Evolutionary conservation across 345 rosid species (phyloP).

Genomic region (Acer campestre): DNA sequence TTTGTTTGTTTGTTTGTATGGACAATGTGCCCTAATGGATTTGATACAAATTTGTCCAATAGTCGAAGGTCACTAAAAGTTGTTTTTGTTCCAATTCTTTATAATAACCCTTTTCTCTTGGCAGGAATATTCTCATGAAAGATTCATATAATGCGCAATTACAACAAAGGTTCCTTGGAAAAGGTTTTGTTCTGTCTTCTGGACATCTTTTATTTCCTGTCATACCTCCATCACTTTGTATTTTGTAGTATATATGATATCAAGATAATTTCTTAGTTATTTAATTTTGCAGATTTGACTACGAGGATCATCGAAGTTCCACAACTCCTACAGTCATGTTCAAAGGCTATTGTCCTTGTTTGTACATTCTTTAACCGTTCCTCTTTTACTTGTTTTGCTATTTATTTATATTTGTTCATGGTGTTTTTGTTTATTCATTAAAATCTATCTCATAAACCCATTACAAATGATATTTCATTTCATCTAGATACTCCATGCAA

Average conservation of each 20-base stretch:
- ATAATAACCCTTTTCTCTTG: conserved; percentile 4
- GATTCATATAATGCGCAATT: conserved; percentile 53
- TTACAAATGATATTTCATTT: no score
- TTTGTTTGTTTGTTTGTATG: no score
- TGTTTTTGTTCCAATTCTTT: no score
- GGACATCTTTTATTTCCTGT: neutral
- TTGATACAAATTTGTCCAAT: no score
- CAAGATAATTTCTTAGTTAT: conserved; percentile 16
- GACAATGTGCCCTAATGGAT: no score
- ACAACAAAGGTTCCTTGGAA: conserved; percentile 50
- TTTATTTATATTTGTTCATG: neutral
- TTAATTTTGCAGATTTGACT: conserved; percentile 47
- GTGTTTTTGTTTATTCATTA: no score
- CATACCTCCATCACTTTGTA: neutral
- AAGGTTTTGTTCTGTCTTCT: conserved; percentile 43
- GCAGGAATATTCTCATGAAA: conserved; percentile 61
- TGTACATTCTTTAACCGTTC: conserved; percentile 74
- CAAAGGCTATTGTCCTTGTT: conserved; percentile 92
- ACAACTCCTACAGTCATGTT: conserved; percentile 45
- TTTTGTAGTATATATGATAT: neutral
- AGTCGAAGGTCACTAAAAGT: no score
- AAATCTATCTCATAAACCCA: no score
- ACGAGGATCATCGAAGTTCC: conserved; percentile 48
- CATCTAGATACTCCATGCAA: no score
- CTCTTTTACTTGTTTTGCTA: conserved; percentile 16